phyloP scores from a whole-genome alignment of 805 yeast genomes.

The Kazachstania bromeliacearum region DNA sequence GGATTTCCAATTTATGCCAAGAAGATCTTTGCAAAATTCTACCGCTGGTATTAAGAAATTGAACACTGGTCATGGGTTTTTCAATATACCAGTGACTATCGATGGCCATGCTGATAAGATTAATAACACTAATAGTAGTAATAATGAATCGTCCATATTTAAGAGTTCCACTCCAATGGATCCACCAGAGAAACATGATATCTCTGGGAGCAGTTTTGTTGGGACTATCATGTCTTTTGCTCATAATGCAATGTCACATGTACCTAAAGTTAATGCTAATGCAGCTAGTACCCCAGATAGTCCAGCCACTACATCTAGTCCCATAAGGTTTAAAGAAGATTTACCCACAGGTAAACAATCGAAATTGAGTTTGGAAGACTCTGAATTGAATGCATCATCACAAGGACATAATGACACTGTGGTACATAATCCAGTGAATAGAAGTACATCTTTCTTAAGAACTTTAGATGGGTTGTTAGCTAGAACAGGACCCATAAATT shows the following conservation, averaged over 20 bases:
- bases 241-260: conserved; percentile 35
- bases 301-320: background rate
- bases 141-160: background rate
- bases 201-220: conserved; percentile 19
- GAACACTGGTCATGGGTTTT: conserved; percentile 10
- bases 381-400: too few species aligned
- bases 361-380: too few species aligned
- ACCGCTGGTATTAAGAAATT: conserved; percentile 12
- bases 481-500: background rate
- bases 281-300: background rate
- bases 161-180: background rate
- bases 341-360: background rate
- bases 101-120: conserved; percentile 6
- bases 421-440: conserved; percentile 2
- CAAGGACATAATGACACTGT: conserved; percentile 2
- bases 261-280: conserved; percentile 8
- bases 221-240: conserved; percentile 40
- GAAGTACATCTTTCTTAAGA: conserved; percentile 28
- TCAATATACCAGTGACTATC: conserved; percentile 17
- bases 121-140: too few species aligned
- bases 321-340: background rate
- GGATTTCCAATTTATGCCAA: conserved; percentile 8
- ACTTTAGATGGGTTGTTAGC: conserved; percentile 30
- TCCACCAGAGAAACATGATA: conserved; percentile 2
- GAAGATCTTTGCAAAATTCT: conserved; percentile 19